A percentile compares a stretch with the other conserved stretches of the same genome.
phyloP scores from a whole-genome alignment of 2,329 filamentous ascomycete species.

The Escovopsis sp. region DNA sequence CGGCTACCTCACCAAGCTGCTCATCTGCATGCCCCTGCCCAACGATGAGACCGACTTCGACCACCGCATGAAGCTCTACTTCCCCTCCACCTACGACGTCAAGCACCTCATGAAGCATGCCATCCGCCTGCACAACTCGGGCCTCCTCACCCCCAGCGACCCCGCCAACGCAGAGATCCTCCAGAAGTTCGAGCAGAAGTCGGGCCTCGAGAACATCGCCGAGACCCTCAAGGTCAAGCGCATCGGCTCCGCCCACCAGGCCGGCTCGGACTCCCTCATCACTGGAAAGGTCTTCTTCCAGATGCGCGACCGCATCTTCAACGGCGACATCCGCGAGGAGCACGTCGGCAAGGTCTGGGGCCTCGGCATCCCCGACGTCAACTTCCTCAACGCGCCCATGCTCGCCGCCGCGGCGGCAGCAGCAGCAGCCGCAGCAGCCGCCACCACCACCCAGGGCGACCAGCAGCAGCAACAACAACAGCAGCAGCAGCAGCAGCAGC shows the following conservation, averaged over 20 bases:
- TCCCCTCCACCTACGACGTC: conserved; percentile 86
- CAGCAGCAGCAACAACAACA: too few species aligned
- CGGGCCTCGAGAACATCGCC: conserved; percentile 82
- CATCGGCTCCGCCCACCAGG: conserved; percentile 77
- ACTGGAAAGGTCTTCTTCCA: conserved; percentile 94
- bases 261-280: conserved; percentile 82
- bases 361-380: conserved; percentile 57
- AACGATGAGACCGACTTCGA: conserved; percentile 86
- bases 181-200: conserved; percentile 76
- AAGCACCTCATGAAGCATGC: conserved; percentile 95
- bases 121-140: conserved; percentile 51
- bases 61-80: conserved; percentile 78
- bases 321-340: conserved; percentile 64
- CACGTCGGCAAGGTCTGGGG: conserved; percentile 90
- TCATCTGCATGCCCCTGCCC: conserved; percentile 69
- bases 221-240: conserved; percentile 86
- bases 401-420: conserved; percentile 10
- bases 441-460: too few species aligned
- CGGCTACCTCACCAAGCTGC: conserved; percentile 88
- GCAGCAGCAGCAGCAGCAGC: conserved; percentile 21
- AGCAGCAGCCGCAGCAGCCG: too few species aligned
- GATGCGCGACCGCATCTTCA: conserved; percentile 77
- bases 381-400: conserved; percentile 22
- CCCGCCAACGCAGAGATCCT: conserved; percentile 57
- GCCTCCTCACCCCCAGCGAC: conserved; percentile 48